A percentile compares a stretch with the other conserved stretches of the same genome.
Evolutionary conservation across 164 flowering plant genomes (phyloP).

Genomic region (Santalum album): DNA sequence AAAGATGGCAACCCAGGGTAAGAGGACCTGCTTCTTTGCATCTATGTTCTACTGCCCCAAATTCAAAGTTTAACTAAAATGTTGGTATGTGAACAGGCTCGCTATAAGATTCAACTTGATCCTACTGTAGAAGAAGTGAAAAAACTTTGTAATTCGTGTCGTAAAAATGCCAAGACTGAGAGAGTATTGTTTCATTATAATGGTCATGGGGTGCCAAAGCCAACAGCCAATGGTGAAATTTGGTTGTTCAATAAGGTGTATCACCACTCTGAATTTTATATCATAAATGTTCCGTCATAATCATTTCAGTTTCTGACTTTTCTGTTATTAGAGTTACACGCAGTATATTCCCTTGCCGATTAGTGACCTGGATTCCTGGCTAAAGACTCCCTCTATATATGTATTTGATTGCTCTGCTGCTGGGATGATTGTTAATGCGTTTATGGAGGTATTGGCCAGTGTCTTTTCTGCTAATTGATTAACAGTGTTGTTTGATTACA

Average conservation of each 20-base stretch:
- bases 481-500: not conserved
- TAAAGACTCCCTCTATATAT: constrained; percentile 92
- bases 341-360: constrained; percentile 91
- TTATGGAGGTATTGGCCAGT: constrained; percentile 50
- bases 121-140: constrained; percentile 92
- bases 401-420: constrained; percentile 99
- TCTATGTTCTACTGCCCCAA: constrained; percentile 3
- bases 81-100: constrained; percentile 46
- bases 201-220: constrained; percentile 99
- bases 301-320: not conserved
- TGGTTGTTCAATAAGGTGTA: constrained; percentile 93
- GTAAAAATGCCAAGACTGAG: constrained; percentile 82
- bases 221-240: constrained; percentile 92
- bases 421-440: constrained; percentile 83
- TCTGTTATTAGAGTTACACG: constrained; percentile 95
- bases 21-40: constrained; percentile 1
- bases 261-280: not conserved
- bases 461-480: too few species aligned
- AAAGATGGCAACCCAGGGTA: constrained; percentile 98
- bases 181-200: constrained; percentile 94
- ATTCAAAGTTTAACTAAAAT: constrained; percentile 3
- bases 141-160: constrained; percentile 86
- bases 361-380: constrained; percentile 92
- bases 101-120: constrained; percentile 74
- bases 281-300: not conserved